Evolutionary conservation across 139 green algal species (phyloP), one percentile per base, ranked within the genome.

Genomic region (Pedinophyceae sp.): DNA sequence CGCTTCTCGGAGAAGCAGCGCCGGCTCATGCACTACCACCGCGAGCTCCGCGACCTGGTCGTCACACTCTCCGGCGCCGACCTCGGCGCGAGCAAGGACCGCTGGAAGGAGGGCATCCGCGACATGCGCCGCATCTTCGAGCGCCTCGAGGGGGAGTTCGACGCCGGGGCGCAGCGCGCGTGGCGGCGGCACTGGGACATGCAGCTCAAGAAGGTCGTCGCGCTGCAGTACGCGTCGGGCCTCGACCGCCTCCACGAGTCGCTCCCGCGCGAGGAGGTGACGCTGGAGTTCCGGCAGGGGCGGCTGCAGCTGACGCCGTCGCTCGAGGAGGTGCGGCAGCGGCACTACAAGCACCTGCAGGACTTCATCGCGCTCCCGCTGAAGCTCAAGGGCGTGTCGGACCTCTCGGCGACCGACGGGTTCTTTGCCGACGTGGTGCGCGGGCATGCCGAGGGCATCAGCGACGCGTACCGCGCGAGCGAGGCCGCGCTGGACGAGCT

Each of bases 151-250:
- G 27, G 45, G 1, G 68, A 86, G 46, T 81, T 82, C 56, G 58
- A 28, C 25, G 43, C 50, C 2, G 70, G 84, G 23, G 64, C 62
- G 6, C 43, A 40, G 46, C 24, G 34, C 53, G 10, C 34, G 28
- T 91, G 82, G 82, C 68, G 82, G 3, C 68, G 83, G 60, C 77
- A 88, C 59, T 91, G 81, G 81, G 81, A 91, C 68, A 74, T 80
- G 58, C 81, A 90, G 68, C 66, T 90, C 30, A 66, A 67, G 57
- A 71, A 76, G 64, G 77, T 74, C 19, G 65, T 91, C 40, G 67
- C 82, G 50, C 73, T 77, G 56, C 81, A 88, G 66, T 91, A 82
- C 65, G 39, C 60, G 13, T 62, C 62, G 18, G 78, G 80, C 3
- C 62, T 91, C 29, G 70, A 80, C 50, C 61, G 52, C 51, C 74